Conservation (phyloP, 139 green algal genomes). For the Bryopsis sp. region DNA sequence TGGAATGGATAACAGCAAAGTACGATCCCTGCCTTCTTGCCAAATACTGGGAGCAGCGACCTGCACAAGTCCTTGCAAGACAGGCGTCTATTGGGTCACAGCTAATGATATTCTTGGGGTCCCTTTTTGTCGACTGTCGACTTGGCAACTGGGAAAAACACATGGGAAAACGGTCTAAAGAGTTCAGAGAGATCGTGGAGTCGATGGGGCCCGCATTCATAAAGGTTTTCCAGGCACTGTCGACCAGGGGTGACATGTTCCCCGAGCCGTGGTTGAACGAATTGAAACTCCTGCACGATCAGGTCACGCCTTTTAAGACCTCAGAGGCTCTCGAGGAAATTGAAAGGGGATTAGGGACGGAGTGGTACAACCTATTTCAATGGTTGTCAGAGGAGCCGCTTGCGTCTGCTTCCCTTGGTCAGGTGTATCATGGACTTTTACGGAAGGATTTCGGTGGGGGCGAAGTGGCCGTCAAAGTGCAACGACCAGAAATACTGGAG, state of each 20-base stretch:
- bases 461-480: constrained; percentile 86
- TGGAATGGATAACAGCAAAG: background rate
- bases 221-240: constrained; percentile 48
- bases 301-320: constrained; percentile 44
- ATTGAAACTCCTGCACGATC: constrained; percentile 41
- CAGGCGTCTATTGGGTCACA: constrained; percentile 6
- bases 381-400: constrained; percentile 47
- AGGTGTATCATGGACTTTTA: constrained; percentile 64
- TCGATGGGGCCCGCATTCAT: constrained; percentile 35
- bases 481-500: constrained; percentile 74
- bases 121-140: constrained; percentile 32
- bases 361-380: constrained; percentile 40
- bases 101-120: constrained; percentile 24
- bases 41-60: background rate
- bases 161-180: constrained; percentile 23
- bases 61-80: background rate
- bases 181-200: constrained; percentile 31
- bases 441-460: constrained; percentile 29
- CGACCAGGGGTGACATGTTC: constrained; percentile 44
- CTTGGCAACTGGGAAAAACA: constrained; percentile 27
- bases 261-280: constrained; percentile 38
- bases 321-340: constrained; percentile 26
- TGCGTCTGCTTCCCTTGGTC: constrained; percentile 50
- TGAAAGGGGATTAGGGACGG: constrained; percentile 18
- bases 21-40: background rate